Percentiles rank a stretch among this genome's conserved stretches.
Evolutionary conservation across 306 rosid species (phyloP).

Genomic region (Pterocarpus santalinus): DNA sequence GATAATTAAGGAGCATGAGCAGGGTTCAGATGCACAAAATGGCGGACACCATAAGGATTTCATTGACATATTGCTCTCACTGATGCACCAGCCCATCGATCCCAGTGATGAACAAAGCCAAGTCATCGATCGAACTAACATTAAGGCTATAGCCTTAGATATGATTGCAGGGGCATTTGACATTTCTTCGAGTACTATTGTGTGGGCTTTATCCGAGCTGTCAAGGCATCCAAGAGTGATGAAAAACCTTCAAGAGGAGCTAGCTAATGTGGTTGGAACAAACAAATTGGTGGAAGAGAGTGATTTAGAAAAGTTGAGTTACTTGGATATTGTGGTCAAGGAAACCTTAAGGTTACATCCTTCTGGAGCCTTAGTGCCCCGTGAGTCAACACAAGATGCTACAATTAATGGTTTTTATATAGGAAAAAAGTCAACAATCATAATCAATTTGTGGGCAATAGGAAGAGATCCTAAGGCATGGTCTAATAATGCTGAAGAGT

Average conservation of each 20-base stretch:
- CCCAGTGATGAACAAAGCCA: constrained; percentile 40
- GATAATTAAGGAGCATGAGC: constrained; percentile 50
- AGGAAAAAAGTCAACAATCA: constrained; percentile 34
- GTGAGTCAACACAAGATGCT: constrained; percentile 47
- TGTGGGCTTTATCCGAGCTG: constrained; percentile 60
- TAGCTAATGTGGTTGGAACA: constrained; percentile 48
- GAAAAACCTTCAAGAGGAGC: constrained; percentile 54
- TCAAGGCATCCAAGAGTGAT: constrained; percentile 55
- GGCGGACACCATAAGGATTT: constrained; percentile 18
- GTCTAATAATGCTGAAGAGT: constrained; percentile 50
- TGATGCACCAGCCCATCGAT: constrained; percentile 43
- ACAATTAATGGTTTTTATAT: constrained; percentile 44
- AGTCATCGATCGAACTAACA: constrained; percentile 39
- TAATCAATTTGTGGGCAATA: constrained; percentile 52
- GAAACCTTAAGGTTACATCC: constrained; percentile 58
- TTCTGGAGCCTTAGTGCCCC: constrained; percentile 40
- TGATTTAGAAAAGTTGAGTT: constrained; percentile 49
- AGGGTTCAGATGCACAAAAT: constrained; percentile 11
- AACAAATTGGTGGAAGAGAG: constrained; percentile 50
- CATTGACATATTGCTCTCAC: constrained; percentile 44
- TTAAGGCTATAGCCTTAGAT: constrained; percentile 56
- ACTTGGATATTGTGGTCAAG: constrained; percentile 57
- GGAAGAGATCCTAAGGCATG: constrained; percentile 53
- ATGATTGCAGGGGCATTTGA: constrained; percentile 52
- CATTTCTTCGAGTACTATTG: constrained; percentile 28